Conservation (phyloP, 2,329 filamentous ascomycete species). For the Arachnopeziza araneosa region DNA sequence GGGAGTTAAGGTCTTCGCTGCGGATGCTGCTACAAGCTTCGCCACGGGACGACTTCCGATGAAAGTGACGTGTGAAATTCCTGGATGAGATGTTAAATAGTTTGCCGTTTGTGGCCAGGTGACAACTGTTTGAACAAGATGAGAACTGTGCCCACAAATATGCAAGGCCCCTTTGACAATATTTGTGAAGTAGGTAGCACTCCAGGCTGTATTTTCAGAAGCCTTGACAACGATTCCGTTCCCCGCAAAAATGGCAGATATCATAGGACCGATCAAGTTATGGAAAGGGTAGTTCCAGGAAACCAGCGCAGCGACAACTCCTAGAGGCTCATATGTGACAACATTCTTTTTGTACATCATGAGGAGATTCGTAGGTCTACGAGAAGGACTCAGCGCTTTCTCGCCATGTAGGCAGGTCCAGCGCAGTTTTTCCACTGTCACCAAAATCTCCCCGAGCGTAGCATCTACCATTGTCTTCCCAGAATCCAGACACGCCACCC, state of each 20-base stretch:
- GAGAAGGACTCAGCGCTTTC: conserved; percentile 64
- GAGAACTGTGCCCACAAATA: conserved; percentile 75
- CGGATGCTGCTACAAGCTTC: conserved; percentile 79
- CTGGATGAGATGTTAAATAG: conserved; percentile 77
- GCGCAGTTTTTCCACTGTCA: conserved; percentile 87
- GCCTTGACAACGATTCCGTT: conserved; percentile 92
- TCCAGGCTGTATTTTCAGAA: conserved; percentile 95
- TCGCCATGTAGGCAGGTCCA: conserved; percentile 94
- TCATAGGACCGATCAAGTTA: conserved; percentile 86
- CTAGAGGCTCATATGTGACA: conserved; percentile 85
- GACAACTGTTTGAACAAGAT: conserved; percentile 76
- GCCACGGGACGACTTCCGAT: conserved; percentile 87
- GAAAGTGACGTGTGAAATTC: conserved; percentile 86
- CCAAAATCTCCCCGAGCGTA: conserved; percentile 86
- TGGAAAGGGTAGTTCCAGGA: conserved; percentile 98
- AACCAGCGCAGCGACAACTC: conserved; percentile 86
- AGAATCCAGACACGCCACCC: conserved; percentile 81
- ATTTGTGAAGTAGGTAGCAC: conserved; percentile 70
- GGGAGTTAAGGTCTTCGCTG: conserved; percentile 80
- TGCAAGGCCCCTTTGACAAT: conserved; percentile 74
- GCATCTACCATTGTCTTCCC: conserved; percentile 97
- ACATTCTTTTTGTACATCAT: conserved; percentile 95
- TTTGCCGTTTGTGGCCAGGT: conserved; percentile 84
- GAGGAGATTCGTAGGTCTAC: conserved; percentile 79
- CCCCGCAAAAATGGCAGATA: conserved; percentile 84